Base-by-base conservation (phyloP, 1,284 basidiomycete genomes). In the Flammula alnicola region DNA sequence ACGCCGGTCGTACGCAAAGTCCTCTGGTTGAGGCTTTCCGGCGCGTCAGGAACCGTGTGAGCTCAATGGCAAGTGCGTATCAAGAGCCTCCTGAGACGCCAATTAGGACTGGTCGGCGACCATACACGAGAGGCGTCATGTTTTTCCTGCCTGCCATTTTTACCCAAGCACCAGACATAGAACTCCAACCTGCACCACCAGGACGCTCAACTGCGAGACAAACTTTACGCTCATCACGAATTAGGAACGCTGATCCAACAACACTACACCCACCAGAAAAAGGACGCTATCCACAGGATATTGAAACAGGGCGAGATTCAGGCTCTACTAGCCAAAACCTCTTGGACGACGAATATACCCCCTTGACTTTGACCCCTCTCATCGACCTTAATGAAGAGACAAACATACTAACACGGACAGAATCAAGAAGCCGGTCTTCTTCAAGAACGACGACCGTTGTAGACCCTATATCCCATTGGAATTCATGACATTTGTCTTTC, bases 91-190 rank as follows among this genome's bases (percentile, higher is more conserved):
- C 76, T 30, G 71, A 78, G 45, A 72, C 77, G 23, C 73, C 75
- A 53, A 56, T 73, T 50, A 73, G 73, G 33, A 52, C 54, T 12
- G 55, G 54, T 51, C 73, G 78, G 35, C 76, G 74, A 27, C 73
- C 77, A 26, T 56, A 62, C 48, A 75, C 76, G 42, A 77, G 83
- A 30, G 84, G 86, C 25, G 80, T 89, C 27, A 69, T 91, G 46
- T 91, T 90, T 70, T 91, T 92, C 76, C 77, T 92, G 38, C 89
- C 88, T 27, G 86, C 89, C n/a, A 84, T 89, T 58, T 86, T 90
- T 63, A 76, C 83, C 72, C 78, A 44, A 67, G 31, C 76, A 2
- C 74, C 74, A 35, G 76, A 78, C 52, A 67, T 80, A 44, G 79
- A 84, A 56, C 64, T 78, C 37, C 61, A 71, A 49, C 54, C 63